Base-by-base conservation (phyloP, 208 protist genomes). In the Phytomonas sp. region DNA sequence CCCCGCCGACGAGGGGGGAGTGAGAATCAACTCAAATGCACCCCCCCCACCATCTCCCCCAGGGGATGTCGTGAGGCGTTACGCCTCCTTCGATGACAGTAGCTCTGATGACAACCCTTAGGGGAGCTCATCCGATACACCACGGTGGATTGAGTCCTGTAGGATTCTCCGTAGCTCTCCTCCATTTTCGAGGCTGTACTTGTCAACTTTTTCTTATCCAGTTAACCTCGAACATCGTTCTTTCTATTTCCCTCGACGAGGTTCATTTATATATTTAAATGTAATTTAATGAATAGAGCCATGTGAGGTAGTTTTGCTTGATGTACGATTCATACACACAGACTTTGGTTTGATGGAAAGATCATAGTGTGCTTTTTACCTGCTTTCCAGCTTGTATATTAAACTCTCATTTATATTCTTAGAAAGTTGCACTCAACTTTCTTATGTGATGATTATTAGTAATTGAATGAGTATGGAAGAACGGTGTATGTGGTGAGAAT, bases 261-360 rank as follows among this genome's bases (percentile, higher is more conserved):
- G 36, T 46, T 65, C 11, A 60, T 46, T 37, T 65, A 61, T 61
- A 30, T 61, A 61, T 40, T 65, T 6, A 40, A 56, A 56, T 56
- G 1, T 26, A 56, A 6, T 51, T 17, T 1, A 51, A 51, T 26
- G 20, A 56, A 26, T 65, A 53, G 61, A 37, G 36, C 37, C 4
- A 59, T 56, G 11, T n/a, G 33, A 65, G 13, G 6, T 46, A 65
- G 11, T 65, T 65, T 65, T 51, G 61, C 61, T 60, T 65, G 4
- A 7, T 60, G n/a, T 65, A 60, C 20, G 20, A 60, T 37, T 40
- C 20, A 65, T 56, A 60, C 8, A 8, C 46, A 26, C 20, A 6
- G 5, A 7, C 46, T 56, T 56, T 20, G 8, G 46, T 20, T 56
- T 56, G 20, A 20, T 56, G 23, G 20, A 56, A 56, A 26, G 13